Evolutionary conservation across 768 basidiomycete species (phyloP).

Genomic region (Pisolithus microcarpus): DNA sequence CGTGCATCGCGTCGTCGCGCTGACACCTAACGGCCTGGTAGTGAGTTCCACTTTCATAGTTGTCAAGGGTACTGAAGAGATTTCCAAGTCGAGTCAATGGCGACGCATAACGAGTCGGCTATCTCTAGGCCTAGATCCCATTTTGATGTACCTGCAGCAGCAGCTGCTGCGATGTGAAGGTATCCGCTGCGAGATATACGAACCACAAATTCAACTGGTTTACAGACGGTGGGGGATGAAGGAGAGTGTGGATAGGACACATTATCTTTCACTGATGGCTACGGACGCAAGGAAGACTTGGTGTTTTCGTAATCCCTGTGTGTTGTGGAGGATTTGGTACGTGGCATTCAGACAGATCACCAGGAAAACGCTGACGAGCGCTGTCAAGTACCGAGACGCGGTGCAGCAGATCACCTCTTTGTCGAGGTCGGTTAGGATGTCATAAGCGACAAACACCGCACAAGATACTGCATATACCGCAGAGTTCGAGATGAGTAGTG

Average conservation of each 20-base stretch:
- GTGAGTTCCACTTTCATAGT: no score
- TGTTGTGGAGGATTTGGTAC: background rate
- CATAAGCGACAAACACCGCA: background rate
- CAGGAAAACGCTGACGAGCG: background rate
- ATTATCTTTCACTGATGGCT: background rate
- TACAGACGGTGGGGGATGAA: background rate
- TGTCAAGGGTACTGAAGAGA: no score
- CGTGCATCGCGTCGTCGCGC: no score
- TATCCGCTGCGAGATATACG: background rate
- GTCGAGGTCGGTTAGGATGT: slow-evolving; percentile 15
- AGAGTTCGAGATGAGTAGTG: background rate
- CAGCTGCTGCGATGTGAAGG: background rate
- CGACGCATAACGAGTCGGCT: no score
- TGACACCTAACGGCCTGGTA: no score
- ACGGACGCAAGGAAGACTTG: background rate
- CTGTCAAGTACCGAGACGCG: background rate
- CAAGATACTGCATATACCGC: no score
- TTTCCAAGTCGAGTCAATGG: no score
- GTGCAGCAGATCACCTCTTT: slow-evolving; percentile 10
- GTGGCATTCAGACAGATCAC: background rate
- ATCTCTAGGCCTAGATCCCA: no score
- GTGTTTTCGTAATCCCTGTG: background rate
- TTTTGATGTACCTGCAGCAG: no score
- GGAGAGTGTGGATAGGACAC: background rate
- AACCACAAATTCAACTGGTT: background rate